Evolutionary conservation across 805 yeast species (phyloP).

Genomic region (Starmerella vaccinii): DNA sequence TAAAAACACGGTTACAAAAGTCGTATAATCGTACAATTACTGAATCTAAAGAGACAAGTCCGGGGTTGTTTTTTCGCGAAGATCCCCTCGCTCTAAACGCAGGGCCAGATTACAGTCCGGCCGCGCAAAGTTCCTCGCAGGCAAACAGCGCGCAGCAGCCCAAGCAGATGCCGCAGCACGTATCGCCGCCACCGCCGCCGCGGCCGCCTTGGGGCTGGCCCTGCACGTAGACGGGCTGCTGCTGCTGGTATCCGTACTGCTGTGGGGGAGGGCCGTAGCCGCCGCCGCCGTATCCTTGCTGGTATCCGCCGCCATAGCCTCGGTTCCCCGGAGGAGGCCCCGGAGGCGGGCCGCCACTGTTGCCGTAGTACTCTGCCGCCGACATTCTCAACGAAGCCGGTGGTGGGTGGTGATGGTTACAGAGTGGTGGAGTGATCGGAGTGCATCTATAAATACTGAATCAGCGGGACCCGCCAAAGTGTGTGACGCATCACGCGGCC

Average conservation of each 20-base stretch:
- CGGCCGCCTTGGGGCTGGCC: conserved; percentile 24
- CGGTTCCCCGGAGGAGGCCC: conserved; percentile 13
- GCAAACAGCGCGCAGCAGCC: conserved; percentile 25
- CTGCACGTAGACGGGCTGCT: conserved; percentile 32
- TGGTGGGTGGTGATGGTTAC: background rate
- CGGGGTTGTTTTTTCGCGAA: background rate
- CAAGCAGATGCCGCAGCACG: conserved; percentile 24
- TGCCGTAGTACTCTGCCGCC: conserved; percentile 21
- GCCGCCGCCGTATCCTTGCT: conserved; percentile 24
- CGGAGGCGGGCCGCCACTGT: conserved; percentile 14
- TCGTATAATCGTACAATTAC: conserved; percentile 1
- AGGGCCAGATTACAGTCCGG: background rate
- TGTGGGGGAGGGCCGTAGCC: conserved; percentile 24
- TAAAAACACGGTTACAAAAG: background rate
- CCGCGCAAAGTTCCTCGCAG: conserved; percentile 23
- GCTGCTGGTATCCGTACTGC: conserved; percentile 27
- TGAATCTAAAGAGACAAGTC: background rate
- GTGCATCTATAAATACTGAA: conserved; percentile 2
- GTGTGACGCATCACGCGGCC: conserved; percentile 1
- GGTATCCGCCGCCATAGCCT: conserved; percentile 23
- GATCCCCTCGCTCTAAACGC: no score
- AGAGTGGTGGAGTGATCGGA: background rate
- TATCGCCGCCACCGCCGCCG: conserved; percentile 24
- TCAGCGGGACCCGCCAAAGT: background rate
- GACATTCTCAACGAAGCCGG: conserved; percentile 11